Base-by-base conservation (phyloP, 208 protist genomes). In the Phytomonas sp. region DNA sequence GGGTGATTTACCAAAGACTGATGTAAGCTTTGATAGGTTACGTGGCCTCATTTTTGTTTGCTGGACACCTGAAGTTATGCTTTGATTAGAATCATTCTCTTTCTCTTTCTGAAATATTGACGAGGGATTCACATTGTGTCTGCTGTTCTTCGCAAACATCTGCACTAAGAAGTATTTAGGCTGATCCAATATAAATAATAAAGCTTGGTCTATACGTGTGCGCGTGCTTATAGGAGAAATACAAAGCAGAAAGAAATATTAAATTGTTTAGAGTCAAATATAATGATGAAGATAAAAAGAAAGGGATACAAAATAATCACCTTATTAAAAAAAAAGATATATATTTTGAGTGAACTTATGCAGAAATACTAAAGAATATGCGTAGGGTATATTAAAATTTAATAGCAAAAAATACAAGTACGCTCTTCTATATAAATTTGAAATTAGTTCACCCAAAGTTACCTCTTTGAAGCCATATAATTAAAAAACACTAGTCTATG, bases 241-340 rank as follows among this genome's bases (percentile, higher is more conserved):
- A 33, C 19, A 26, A 64, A 64, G 61, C 26, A 26, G 61, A 64
- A 26, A 64, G 61, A 64, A 26, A 64, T 19, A 64, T 40, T 30
- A 30, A 6, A 19, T 5, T 5, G 31, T 30, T 30, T 34, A 61
- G 10, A 10, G 56, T 61, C 2, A 30, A 30, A 61, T 30, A 30
- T 26, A 34, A 66, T 34, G 30, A 23, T 37, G 8, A 37, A 37
- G 8, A 37, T 11, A 37, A 37, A 37, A 37, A 37, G 34, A 37
- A 8, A 8, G 34, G 34, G 34, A 8, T 3, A 8, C 5, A 8
- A 8, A 8, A 8, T 37, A 37, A 37, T 37, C 8, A 37, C 5
- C 34, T 37, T 3, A 11, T 3, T 37, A 8, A 37, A 11, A 37
- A 3, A 37, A 37, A 37, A 37, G 8, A 37, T 37, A 3, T 11